These are phyloP conservation scores for Ascochyta lentis DNA, from an alignment of 2,329 filamentous ascomycete species.

Conservation along the genomic window DNA sequence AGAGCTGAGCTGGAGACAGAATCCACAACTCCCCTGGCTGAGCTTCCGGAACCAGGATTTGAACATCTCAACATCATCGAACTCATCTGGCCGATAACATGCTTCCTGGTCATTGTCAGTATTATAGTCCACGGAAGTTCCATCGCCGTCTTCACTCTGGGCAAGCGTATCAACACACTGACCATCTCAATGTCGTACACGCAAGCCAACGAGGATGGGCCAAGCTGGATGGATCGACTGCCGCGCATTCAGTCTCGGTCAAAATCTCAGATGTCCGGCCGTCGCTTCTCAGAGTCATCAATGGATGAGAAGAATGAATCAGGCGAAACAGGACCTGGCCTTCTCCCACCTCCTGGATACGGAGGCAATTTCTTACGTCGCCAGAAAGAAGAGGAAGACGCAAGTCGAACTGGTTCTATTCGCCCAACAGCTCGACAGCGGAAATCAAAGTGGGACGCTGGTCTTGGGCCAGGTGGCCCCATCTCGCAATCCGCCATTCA, in stretches of 20 bases:
- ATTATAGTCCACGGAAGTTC: slow-evolving; percentile 98
- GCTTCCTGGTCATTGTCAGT: slow-evolving; percentile 91
- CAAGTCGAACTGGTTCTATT: slow-evolving; percentile 63
- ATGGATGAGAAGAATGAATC: slow-evolving; percentile 64
- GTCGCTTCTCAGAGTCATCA: slow-evolving; percentile 66
- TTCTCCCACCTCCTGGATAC: slow-evolving; percentile 73
- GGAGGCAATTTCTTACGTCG: slow-evolving; percentile 81
- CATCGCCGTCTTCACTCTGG: slow-evolving; percentile 94
- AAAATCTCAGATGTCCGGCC: slow-evolving; percentile 74
- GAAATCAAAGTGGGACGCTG: slow-evolving; percentile 68
- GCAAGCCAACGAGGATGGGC: slow-evolving; percentile 82
- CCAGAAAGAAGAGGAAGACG: slow-evolving; percentile 75
- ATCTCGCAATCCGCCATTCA: slow-evolving; percentile 89
- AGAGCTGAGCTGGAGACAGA: slow-evolving; percentile 86
- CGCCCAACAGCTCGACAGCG: slow-evolving; percentile 64
- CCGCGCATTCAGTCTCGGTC: slow-evolving; percentile 84
- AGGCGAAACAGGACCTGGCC: slow-evolving; percentile 66
- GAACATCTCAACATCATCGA: slow-evolving; percentile 76
- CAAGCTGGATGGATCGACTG: slow-evolving; percentile 93
- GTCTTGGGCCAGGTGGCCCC: slow-evolving; percentile 80
- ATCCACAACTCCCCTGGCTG: slow-evolving; percentile 73
- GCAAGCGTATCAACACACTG: slow-evolving; percentile 97
- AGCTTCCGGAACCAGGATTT: slow-evolving; percentile 63
- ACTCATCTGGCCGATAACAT: slow-evolving; percentile 93
- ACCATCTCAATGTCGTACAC: slow-evolving; percentile 97